A percentile compares a stretch with the other conserved stretches of the same genome.
phyloP scores from a whole-genome alignment of 441 rosid species.

The Gossypium davidsonii region DNA sequence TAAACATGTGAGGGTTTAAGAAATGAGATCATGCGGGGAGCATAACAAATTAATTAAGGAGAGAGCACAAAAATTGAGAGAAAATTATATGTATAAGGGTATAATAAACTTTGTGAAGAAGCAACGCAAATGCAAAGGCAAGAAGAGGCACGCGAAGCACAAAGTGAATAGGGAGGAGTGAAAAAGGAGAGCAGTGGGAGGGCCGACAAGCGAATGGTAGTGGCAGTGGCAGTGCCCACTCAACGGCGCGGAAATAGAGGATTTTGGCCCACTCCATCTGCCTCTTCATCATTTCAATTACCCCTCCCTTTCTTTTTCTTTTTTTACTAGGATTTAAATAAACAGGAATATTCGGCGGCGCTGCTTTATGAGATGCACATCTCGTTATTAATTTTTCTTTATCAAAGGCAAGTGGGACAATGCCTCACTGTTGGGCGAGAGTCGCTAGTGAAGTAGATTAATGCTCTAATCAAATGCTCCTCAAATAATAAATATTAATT shows the following conservation, averaged over 20 bases:
- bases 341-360: slow-evolving; percentile 38
- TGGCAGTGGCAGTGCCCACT: slow-evolving; percentile 34
- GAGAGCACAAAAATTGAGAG: background rate
- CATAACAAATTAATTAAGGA: background rate
- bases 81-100: background rate
- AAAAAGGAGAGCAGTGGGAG: slow-evolving; percentile 15
- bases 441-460: too few species aligned
- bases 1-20: background rate
- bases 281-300: background rate
- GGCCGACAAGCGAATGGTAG: slow-evolving; percentile 48
- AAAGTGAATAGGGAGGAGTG: slow-evolving; percentile 31
- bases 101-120: background rate
- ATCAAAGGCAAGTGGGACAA: too few species aligned
- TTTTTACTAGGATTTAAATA: background rate
- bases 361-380: slow-evolving; percentile 22
- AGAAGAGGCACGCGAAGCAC: slow-evolving; percentile 40
- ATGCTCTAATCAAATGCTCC: too few species aligned
- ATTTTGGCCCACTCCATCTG: slow-evolving; percentile 18
- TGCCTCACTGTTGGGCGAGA: too few species aligned
- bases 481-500: too few species aligned
- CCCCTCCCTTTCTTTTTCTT: background rate
- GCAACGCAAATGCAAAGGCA: background rate
- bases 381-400: background rate
- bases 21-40: too few species aligned
- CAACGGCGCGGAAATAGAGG: slow-evolving; percentile 37